Evolutionary conservation across 2,329 filamentous ascomycete genomes (phyloP), one percentile per base, ranked within the genome.

Genomic region (Beauveria sp.): DNA sequence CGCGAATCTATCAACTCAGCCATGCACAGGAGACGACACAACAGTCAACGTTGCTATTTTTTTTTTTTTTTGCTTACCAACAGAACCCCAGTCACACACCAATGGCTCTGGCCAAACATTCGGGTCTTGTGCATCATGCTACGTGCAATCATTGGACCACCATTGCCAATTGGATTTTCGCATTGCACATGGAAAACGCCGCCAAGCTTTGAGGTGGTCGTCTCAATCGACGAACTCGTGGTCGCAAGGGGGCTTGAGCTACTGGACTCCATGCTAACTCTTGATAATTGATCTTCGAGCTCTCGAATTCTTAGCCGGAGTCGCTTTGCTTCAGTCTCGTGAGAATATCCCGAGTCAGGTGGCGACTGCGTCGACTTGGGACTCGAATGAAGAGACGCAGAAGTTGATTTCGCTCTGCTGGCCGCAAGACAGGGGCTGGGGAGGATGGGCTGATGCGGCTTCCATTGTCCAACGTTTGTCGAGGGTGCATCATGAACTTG

Each of bases 81-180:
- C 0, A 72, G 65, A 12, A 80, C 68, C 2, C 73, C 74, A 62
- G 79, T 82, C n/a, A 83, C 57, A 26, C 50, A 75, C 78, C 81
- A 85, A 65, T 84, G 81, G 34, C 80, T 84, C 66, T 79, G 79
- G 1, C 83, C 84, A 65, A 84, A 82, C 1, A 85, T 67, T 0
- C 83, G 76, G 0, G 78, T 79, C 66, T 86, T 87, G 63, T 84
- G 80, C 22, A 77, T 74, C 9, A 82, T 70, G n/a, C 75, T 76
- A 8, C 77, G 76, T 2, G 70, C 71, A 0, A 78, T 72, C 0
- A 67, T 66, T 3, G 71, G 67, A 0, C 65, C 50, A 26, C 74
- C 67, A 9, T 72, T 71, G 3, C 69, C 66, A 0, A 69, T 53
- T 5, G 67, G 66, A 26, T 65, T 70, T 30, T 80, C 76, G 55